phyloP scores from a whole-genome alignment of 1,284 basidiomycete genomes.

The Hemileia vastatrix region DNA sequence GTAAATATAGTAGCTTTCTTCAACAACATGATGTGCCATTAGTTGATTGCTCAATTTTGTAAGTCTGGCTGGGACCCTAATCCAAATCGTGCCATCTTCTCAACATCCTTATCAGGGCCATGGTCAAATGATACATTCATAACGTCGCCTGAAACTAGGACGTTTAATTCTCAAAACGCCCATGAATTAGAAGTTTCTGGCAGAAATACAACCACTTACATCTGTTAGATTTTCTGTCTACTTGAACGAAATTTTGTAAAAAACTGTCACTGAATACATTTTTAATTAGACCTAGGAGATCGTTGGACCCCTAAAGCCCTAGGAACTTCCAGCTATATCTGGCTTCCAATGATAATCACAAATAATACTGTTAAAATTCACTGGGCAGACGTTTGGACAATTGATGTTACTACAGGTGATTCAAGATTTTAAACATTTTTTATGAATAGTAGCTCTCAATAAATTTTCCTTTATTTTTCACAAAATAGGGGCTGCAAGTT shows the following conservation, averaged over 20 bases:
- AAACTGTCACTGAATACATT: too few relatives aligned
- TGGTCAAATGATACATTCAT: slow-evolving; percentile 56
- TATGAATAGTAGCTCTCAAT: too few relatives aligned
- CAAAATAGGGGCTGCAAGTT: too few relatives aligned
- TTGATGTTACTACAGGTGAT: slow-evolving; percentile 3
- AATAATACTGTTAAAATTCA: slow-evolving; percentile 20
- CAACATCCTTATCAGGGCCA: slow-evolving; percentile 53
- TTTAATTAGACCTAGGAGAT: slow-evolving; percentile 61
- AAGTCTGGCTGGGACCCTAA: slow-evolving; percentile 57
- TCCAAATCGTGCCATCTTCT: slow-evolving; percentile 55
- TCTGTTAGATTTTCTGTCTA: too few relatives aligned
- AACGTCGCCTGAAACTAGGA: slow-evolving; percentile 50
- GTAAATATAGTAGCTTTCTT: slow-evolving; percentile 55
- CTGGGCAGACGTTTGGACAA: background rate
- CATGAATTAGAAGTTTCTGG: slow-evolving; percentile 46
- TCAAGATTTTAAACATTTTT: too few relatives aligned
- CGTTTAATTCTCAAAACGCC: slow-evolving; percentile 57
- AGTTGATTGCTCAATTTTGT: slow-evolving; percentile 45
- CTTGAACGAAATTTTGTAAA: slow-evolving; percentile 3
- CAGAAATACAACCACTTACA: background rate
- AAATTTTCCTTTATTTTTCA: too few relatives aligned
- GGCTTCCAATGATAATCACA: background rate
- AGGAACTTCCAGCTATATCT: slow-evolving; percentile 49
- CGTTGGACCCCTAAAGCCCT: slow-evolving; percentile 54
- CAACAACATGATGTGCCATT: background rate